A percentile compares a stretch with the other conserved stretches of the same genome.
These are phyloP conservation scores for Rosa hybrid DNA, from an alignment of 331 rosid species.

Conservation along the genomic window DNA sequence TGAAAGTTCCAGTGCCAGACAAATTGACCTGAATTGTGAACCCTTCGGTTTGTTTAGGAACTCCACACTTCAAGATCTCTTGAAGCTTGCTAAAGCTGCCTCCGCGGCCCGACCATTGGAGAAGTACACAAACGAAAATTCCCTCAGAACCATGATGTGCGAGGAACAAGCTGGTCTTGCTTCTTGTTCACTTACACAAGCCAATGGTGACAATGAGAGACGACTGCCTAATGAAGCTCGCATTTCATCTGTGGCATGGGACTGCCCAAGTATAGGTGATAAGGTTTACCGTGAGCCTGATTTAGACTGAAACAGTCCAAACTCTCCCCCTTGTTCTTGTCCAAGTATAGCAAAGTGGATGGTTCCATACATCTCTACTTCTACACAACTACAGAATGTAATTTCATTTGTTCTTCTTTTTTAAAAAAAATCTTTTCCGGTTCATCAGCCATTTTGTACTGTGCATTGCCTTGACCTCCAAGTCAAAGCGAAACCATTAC, in stretches of 20 bases:
- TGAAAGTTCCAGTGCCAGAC: slow-evolving; percentile 53
- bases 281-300: slow-evolving; percentile 33
- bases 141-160: slow-evolving; percentile 30
- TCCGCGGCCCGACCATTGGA: slow-evolving; percentile 29
- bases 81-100: slow-evolving; percentile 42
- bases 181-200: slow-evolving; percentile 37
- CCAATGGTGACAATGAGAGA: slow-evolving; percentile 44
- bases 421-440: not conserved
- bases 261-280: slow-evolving; percentile 44
- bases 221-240: slow-evolving; percentile 41
- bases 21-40: slow-evolving; percentile 74
- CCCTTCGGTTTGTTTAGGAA: not conserved
- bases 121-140: slow-evolving; percentile 40
- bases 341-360: not conserved
- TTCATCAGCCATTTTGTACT: not conserved
- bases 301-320: slow-evolving; percentile 38
- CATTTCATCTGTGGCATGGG: slow-evolving; percentile 43
- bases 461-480: not conserved
- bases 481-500: not conserved
- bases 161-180: slow-evolving; percentile 41
- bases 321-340: not conserved
- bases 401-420: not conserved
- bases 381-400: slow-evolving; percentile 8
- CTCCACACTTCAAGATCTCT: slow-evolving; percentile 26
- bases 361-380: slow-evolving; percentile 17